These are phyloP conservation scores for Rhododendron kiyosumense DNA, from an alignment of 148 eudicot species.

Conservation along the genomic window DNA sequence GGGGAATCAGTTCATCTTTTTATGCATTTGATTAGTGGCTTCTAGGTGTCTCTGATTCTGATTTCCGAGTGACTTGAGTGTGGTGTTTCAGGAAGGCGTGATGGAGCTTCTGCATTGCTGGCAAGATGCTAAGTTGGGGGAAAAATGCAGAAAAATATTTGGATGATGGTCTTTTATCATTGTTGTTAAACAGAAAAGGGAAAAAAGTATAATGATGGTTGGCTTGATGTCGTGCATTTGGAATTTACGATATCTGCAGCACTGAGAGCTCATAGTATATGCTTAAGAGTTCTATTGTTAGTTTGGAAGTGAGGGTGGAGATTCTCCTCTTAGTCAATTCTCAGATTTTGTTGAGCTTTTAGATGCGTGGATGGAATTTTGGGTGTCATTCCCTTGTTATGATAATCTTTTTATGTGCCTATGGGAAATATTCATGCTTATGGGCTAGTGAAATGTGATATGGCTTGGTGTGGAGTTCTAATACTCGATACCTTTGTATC, in stretches of 20 bases:
- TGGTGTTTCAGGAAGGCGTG: neutral
- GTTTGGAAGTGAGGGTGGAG: neutral
- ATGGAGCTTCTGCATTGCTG: neutral
- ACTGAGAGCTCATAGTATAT: neutral
- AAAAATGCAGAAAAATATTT: neutral
- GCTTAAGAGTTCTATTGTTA: neutral
- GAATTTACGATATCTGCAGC: neutral
- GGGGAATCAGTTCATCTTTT: neutral
- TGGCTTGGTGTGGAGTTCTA: neutral
- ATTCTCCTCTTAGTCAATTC: neutral
- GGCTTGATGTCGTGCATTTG: neutral
- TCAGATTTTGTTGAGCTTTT: neutral
- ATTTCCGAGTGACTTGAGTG: neutral
- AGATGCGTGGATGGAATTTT: neutral
- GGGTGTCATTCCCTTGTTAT: neutral
- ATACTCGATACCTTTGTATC: slow-evolving; percentile 3
- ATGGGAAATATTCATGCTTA: neutral
- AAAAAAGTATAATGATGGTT: neutral
- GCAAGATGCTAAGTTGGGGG: neutral
- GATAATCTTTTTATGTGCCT: neutral
- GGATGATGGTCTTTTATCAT: neutral
- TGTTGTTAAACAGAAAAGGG: neutral
- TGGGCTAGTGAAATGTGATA: neutral
- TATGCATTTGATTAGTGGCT: neutral
- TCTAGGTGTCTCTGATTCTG: neutral